Evolutionary conservation across 2,329 filamentous ascomycete species (phyloP).

Genomic region (Pestalotiopsis sp.): DNA sequence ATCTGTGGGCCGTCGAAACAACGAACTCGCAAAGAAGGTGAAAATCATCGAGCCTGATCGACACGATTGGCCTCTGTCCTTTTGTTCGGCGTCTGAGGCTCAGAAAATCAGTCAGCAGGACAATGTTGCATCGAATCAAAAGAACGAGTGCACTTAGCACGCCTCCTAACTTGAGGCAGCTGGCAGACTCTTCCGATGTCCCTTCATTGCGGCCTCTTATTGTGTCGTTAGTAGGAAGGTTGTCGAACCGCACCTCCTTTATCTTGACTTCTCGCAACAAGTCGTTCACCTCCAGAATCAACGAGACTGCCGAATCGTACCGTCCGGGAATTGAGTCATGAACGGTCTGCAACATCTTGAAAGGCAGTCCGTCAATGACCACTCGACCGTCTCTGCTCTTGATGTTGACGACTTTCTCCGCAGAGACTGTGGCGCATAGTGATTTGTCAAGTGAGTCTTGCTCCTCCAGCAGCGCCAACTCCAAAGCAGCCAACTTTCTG

Average conservation of each 20-base stretch:
- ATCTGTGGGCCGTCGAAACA: constrained; percentile 36
- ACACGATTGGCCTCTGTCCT: neutral
- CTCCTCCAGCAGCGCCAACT: neutral
- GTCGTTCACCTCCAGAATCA: constrained; percentile 21
- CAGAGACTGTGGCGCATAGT: constrained; percentile 52
- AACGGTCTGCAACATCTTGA: constrained; percentile 19
- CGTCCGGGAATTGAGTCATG: constrained; percentile 21
- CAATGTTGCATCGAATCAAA: neutral
- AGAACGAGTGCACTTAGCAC: neutral
- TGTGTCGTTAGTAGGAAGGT: neutral
- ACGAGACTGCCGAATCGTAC: constrained; percentile 25
- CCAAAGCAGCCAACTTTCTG: neutral
- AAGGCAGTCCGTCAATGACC: constrained; percentile 15
- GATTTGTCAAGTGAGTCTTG: neutral
- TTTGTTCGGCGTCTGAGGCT: neutral
- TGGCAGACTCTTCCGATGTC: constrained; percentile 36
- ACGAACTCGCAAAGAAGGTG: constrained; percentile 41
- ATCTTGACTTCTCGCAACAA: constrained; percentile 33
- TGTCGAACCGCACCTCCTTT: constrained; percentile 44
- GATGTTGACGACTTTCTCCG: neutral
- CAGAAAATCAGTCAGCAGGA: constrained; percentile 3
- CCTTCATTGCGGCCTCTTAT: neutral
- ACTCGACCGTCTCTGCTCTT: constrained; percentile 38
- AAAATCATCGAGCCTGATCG: neutral
- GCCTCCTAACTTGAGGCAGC: constrained; percentile 32